Evolutionary conservation across 805 yeast species (phyloP).

Genomic region (Myxozyma melibiosi): DNA sequence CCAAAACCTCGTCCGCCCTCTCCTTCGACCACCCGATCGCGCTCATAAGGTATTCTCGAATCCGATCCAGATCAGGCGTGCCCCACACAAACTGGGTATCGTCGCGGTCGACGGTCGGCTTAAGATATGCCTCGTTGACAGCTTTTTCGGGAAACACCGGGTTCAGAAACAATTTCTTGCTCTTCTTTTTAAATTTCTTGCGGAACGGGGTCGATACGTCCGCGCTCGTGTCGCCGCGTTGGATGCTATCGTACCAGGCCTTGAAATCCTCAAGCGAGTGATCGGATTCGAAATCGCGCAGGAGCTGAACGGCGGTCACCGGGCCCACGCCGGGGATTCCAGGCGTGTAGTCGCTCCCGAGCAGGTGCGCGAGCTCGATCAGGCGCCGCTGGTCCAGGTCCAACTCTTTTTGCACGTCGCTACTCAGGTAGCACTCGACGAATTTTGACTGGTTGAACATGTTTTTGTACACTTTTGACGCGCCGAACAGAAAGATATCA

Average conservation of each 20-base stretch:
- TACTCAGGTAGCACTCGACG: constrained; percentile 77
- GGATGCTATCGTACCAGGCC: constrained; percentile 61
- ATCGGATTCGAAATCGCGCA: constrained; percentile 73
- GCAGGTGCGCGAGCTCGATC: constrained; percentile 76
- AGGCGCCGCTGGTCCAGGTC: constrained; percentile 66
- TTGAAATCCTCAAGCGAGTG: constrained; percentile 50
- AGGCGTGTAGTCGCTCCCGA: constrained; percentile 95
- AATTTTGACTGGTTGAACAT: constrained; percentile 92
- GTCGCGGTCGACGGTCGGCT: constrained; percentile 86
- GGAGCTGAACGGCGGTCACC: constrained; percentile 83
- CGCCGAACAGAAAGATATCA: constrained; percentile 94
- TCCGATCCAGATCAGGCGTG: constrained; percentile 74
- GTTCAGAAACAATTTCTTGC: constrained; percentile 58
- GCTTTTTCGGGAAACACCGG: constrained; percentile 68
- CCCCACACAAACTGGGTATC: constrained; percentile 86
- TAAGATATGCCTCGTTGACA: constrained; percentile 71
- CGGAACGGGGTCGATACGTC: constrained; percentile 55
- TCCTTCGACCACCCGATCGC: constrained; percentile 80
- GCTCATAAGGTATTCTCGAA: constrained; percentile 67
- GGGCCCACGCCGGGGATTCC: constrained; percentile 95
- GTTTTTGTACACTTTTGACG: constrained; percentile 76
- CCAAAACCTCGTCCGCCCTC: constrained; percentile 75
- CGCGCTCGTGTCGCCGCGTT: constrained; percentile 40
- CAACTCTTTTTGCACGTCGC: constrained; percentile 60
- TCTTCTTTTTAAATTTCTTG: constrained; percentile 58